phyloP scores from a whole-genome alignment of 1,139 yeast genomes.

The Ogataea hybrid region DNA sequence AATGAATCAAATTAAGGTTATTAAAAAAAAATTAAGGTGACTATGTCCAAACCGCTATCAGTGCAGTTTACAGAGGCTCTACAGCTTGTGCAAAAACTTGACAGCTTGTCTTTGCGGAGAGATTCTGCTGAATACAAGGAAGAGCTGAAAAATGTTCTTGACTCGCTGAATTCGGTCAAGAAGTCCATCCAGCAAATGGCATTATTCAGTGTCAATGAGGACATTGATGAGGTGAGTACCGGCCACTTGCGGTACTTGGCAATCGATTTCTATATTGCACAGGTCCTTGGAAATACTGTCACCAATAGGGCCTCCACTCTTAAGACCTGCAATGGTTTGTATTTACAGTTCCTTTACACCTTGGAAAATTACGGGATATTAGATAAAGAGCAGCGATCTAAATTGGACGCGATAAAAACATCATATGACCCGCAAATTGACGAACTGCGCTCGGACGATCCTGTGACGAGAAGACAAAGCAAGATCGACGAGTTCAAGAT shows the following conservation, averaged over 20 bases:
- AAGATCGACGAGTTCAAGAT: slow-evolving; percentile 68
- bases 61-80: slow-evolving; percentile 16
- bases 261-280: slow-evolving; percentile 51
- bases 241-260: slow-evolving; percentile 53
- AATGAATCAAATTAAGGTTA: background rate
- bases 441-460: slow-evolving; percentile 39
- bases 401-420: slow-evolving; percentile 41
- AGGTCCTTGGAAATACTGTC: slow-evolving; percentile 27
- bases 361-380: slow-evolving; percentile 44
- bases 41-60: slow-evolving; percentile 18
- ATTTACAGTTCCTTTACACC: slow-evolving; percentile 44
- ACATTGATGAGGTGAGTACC: slow-evolving; percentile 55
- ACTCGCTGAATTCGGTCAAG: slow-evolving; percentile 28
- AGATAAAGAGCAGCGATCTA: slow-evolving; percentile 37
- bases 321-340: slow-evolving; percentile 39
- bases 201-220: slow-evolving; percentile 63
- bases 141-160: slow-evolving; percentile 13
- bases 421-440: slow-evolving; percentile 43
- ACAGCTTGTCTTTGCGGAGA: slow-evolving; percentile 17
- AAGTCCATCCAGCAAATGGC: slow-evolving; percentile 33
- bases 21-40: background rate
- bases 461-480: slow-evolving; percentile 59
- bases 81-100: slow-evolving; percentile 10
- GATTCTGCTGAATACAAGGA: slow-evolving; percentile 22
- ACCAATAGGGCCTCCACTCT: slow-evolving; percentile 40